Percentiles rank a stretch among this genome's conserved stretches.
Evolutionary conservation across 2,329 filamentous ascomycete species (phyloP).

Genomic region (Aspergillus fumigatus): DNA sequence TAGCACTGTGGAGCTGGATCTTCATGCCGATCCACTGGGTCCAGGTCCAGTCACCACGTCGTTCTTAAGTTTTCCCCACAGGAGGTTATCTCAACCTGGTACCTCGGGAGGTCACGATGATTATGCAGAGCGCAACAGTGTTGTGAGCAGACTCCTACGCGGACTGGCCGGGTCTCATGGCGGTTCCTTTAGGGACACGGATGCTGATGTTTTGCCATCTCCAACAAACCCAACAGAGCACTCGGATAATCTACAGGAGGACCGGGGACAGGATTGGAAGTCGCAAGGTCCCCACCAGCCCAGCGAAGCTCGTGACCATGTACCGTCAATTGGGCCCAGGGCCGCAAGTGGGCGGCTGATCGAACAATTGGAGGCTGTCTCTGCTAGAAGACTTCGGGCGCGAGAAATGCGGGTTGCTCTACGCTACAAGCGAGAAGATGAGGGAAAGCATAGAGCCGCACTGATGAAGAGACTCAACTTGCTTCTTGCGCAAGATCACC

Average conservation of each 20-base stretch:
- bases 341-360: conserved; percentile 7
- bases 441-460: conserved; percentile 13
- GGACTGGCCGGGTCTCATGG: neutral
- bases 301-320: neutral
- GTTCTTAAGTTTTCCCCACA: neutral
- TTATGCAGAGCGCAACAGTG: neutral
- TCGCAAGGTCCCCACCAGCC: neutral
- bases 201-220: neutral
- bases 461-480: conserved; percentile 22
- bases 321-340: neutral
- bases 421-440: conserved; percentile 22
- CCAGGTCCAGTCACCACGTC: neutral
- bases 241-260: neutral
- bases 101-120: neutral
- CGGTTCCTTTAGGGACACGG: conserved; percentile 2
- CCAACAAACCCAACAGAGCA: conserved; percentile 2
- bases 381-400: conserved; percentile 14
- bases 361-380: conserved; percentile 13
- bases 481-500: conserved; percentile 8
- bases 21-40: neutral
- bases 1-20: neutral
- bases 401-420: conserved; percentile 21
- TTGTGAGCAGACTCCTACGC: neutral
- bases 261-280: neutral
- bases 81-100: neutral